Percentiles rank a stretch among this genome's conserved stretches.
These are phyloP conservation scores for Emmonsia crescens DNA, from an alignment of 2,329 filamentous ascomycete genomes.

Conservation along the genomic window DNA sequence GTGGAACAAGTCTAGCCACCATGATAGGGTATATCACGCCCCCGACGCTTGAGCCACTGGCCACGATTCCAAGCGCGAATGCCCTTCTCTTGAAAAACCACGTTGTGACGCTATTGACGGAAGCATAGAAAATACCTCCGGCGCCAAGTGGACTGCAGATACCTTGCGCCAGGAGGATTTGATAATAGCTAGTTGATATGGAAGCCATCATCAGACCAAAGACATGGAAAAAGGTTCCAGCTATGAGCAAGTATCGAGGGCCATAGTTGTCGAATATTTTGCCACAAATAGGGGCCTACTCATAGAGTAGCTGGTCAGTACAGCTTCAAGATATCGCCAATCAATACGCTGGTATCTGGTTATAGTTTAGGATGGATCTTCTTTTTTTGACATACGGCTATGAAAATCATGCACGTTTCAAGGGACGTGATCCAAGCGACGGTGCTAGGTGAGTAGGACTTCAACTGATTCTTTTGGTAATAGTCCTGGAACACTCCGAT, in stretches of 20 bases:
- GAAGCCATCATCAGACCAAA: constrained; percentile 51
- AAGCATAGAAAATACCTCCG: constrained; percentile 40
- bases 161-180: constrained; percentile 46
- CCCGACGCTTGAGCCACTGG: constrained; percentile 45
- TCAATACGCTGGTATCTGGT: constrained; percentile 2
- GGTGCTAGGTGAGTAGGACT: constrained; percentile 41
- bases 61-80: constrained; percentile 44
- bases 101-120: constrained; percentile 28
- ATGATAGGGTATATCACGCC: constrained; percentile 54
- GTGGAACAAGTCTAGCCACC: constrained; percentile 43
- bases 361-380: not conserved
- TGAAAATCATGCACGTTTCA: constrained; percentile 47
- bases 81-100: constrained; percentile 47
- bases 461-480: constrained; percentile 42
- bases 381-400: constrained; percentile 28
- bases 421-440: constrained; percentile 54
- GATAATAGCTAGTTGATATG: constrained; percentile 44
- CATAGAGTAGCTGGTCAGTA: constrained; percentile 17
- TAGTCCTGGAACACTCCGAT: constrained; percentile 49
- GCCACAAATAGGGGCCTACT: constrained; percentile 51
- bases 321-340: constrained; percentile 1
- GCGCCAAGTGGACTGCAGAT: constrained; percentile 44
- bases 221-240: constrained; percentile 44
- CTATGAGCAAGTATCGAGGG: constrained; percentile 43
- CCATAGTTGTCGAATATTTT: constrained; percentile 54